Conservation (phyloP, 2,329 filamentous ascomycete genomes). For the Stagonosporopsis tanaceti region DNA sequence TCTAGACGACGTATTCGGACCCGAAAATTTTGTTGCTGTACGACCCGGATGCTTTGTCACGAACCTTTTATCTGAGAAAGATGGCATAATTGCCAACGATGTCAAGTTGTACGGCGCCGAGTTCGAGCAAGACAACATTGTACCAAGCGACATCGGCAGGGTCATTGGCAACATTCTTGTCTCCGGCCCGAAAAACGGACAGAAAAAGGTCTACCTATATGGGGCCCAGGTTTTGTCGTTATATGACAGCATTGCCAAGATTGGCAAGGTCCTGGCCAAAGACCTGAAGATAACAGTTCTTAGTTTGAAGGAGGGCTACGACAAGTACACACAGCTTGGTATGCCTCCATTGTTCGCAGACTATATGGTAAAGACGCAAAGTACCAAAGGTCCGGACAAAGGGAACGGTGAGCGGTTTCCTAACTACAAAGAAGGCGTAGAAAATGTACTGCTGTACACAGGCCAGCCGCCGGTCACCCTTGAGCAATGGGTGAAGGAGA, state of each 20-base stretch:
- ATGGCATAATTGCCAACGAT: slow-evolving; percentile 39
- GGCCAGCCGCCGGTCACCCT: slow-evolving; percentile 6
- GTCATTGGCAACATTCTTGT: slow-evolving; percentile 54
- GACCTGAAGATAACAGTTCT: slow-evolving; percentile 38
- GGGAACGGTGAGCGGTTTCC: slow-evolving; percentile 14
- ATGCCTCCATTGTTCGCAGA: slow-evolving; percentile 9
- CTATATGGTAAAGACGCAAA: neutral
- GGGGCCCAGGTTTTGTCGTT: slow-evolving; percentile 49
- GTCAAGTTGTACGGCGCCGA: slow-evolving; percentile 45
- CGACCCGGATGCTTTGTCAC: slow-evolving; percentile 57
- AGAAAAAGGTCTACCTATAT: slow-evolving; percentile 47
- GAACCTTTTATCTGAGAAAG: slow-evolving; percentile 48
- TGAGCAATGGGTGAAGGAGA: slow-evolving; percentile 13
- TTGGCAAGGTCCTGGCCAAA: slow-evolving; percentile 45
- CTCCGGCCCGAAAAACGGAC: slow-evolving; percentile 35
- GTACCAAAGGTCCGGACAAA: slow-evolving; percentile 15
- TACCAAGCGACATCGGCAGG: slow-evolving; percentile 56
- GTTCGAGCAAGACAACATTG: slow-evolving; percentile 51
- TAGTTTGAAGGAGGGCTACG: slow-evolving; percentile 29
- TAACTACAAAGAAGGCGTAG: slow-evolving; percentile 12
- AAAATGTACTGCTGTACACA: slow-evolving; percentile 12
- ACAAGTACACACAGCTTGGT: slow-evolving; percentile 11
- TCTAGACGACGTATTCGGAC: slow-evolving; percentile 53
- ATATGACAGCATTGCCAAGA: slow-evolving; percentile 36
- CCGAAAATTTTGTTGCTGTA: slow-evolving; percentile 50